Evolutionary conservation across 2,329 filamentous ascomycete species (phyloP).

Genomic region (Decorospora gaudefroyi): DNA sequence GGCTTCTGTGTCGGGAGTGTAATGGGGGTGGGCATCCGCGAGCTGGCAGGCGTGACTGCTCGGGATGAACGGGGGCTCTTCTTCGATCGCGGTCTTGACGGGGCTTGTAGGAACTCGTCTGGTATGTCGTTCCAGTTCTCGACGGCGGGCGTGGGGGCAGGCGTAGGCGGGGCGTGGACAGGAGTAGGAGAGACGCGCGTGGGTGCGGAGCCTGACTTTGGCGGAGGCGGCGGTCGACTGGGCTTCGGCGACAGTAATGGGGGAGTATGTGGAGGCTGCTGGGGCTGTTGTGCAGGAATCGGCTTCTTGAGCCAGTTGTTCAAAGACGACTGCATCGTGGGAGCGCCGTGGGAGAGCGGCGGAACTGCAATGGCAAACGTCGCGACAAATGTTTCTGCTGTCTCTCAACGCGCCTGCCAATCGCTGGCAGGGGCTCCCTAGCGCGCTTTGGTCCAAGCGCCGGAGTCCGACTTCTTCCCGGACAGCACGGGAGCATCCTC

Average conservation of each 20-base stretch:
- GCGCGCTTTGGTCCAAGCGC: slow-evolving; percentile 32
- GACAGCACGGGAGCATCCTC: slow-evolving; percentile 38
- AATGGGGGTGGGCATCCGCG: slow-evolving; percentile 24
- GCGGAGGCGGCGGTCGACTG: slow-evolving; percentile 25
- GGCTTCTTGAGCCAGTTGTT: slow-evolving; percentile 56
- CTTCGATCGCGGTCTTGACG: slow-evolving; percentile 30
- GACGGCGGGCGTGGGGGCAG: slow-evolving; percentile 22
- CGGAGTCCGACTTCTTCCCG: slow-evolving; percentile 38
- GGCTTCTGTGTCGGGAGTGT: slow-evolving; percentile 12
- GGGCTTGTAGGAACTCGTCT: slow-evolving; percentile 33
- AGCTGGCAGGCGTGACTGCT: slow-evolving; percentile 22
- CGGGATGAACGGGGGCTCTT: slow-evolving; percentile 33
- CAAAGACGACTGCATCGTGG: slow-evolving; percentile 52
- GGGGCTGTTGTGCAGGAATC: slow-evolving; percentile 34
- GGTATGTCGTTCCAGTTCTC: slow-evolving; percentile 40
- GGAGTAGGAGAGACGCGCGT: slow-evolving; percentile 23
- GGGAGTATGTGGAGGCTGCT: slow-evolving; percentile 13
- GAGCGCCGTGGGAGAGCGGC: slow-evolving; percentile 1
- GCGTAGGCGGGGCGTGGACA: slow-evolving; percentile 19
- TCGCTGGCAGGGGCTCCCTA: slow-evolving; percentile 24
- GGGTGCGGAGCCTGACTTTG: slow-evolving; percentile 26
- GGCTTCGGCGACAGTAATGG: slow-evolving; percentile 4
- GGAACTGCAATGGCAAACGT: not conserved
- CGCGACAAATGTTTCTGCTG: slow-evolving; percentile 19
- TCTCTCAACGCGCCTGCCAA: slow-evolving; percentile 22